phyloP scores from a whole-genome alignment of 2,329 filamentous ascomycete genomes.

The Calonectria naviculata region DNA sequence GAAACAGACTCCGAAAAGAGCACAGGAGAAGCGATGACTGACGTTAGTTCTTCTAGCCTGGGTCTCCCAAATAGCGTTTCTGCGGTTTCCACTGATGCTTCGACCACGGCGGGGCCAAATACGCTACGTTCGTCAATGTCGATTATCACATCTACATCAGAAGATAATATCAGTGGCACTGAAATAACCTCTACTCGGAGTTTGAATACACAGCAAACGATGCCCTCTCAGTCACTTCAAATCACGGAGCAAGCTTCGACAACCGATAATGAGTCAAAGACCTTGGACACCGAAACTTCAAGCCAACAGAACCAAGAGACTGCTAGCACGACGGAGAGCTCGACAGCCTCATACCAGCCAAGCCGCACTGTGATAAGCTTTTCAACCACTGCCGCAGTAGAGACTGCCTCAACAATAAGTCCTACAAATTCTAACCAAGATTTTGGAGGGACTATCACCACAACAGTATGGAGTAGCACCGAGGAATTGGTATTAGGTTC shows the following conservation, averaged over 20 bases:
- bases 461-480: not conserved
- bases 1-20: not conserved
- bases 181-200: not conserved
- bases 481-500: not conserved
- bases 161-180: not conserved
- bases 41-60: not conserved
- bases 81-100: not conserved
- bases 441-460: not conserved
- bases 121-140: not conserved
- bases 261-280: too few relatives aligned
- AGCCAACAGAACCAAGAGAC: not conserved
- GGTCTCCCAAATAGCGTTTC: not conserved
- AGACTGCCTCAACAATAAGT: not conserved
- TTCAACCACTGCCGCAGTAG: not conserved
- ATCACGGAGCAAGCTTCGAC: not conserved
- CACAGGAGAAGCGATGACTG: too few relatives aligned
- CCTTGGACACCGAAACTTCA: not conserved
- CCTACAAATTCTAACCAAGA: not conserved
- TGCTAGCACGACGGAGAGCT: not conserved
- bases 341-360: not conserved
- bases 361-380: too few relatives aligned
- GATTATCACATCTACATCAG: not conserved
- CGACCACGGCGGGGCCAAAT: not conserved
- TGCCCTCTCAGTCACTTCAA: not conserved
- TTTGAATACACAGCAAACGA: not conserved